Base-by-base conservation (phyloP, 495 filamentous ascomycete genomes). In the Penicillium robsamsonii region DNA sequence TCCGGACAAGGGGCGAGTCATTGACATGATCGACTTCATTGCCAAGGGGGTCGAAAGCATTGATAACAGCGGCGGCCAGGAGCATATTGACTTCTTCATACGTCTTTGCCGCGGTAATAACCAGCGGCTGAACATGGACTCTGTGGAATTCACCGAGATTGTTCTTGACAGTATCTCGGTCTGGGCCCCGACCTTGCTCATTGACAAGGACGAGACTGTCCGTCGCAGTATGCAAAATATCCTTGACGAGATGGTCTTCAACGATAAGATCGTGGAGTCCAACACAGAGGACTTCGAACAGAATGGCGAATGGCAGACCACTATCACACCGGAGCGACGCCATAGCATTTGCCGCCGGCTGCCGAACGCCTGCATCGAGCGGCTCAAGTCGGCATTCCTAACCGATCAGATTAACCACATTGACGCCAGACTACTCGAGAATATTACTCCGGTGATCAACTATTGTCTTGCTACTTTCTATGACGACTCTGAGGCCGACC, bases 131-230 rank as follows among this genome's bases (percentile, higher is more conserved):
- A 56, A 61, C 5, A 61, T 73, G 35, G 63, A 67, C 30, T 50
- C 63, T 13, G 46, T 59, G 6, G 72, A 73, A 58, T 79, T 83
- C 45, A 60, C 63, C 46, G 65, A 62, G 24, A 63, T 72, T 33
- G 75, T 82, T 11, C 70, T 86, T n/a, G 74, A 82, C 8, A 76
- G 72, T 17, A 68, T 91, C 11, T 77, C 81, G 0, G 69, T 79
- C 33, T 92, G 87, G 86, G 85, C 76, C 2, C 89, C 90, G 8
- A 79, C 83, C 3, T 64, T 94, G 25, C 75, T 91, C 18, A 81
- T 81, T 43, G 87, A 86, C 59, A 78, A 71, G 17, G 86, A 90
- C 40, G 68, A 70, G 12, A 53, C 64, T 3, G 77, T 89, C 24
- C 81, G 83, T 22, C 66, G 70, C 15, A 72, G 74, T 29, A 82